A percentile compares a stretch with the other conserved stretches of the same genome.
These are phyloP conservation scores for Mucor piriformis DNA, from an alignment of 371 early-diverging fungal species.

Conservation along the genomic window DNA sequence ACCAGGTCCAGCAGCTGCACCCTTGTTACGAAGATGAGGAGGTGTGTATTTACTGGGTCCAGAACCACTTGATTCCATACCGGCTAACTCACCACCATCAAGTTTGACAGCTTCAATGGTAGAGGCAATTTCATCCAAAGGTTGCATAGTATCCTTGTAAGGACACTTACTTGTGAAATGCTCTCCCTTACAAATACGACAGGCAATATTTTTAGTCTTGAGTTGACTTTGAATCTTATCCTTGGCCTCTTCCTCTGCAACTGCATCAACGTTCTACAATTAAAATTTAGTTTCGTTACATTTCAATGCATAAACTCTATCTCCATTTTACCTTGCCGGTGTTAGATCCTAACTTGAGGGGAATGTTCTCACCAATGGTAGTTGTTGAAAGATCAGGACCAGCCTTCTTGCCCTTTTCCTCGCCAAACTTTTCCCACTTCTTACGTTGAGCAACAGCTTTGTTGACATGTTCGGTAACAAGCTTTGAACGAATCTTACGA, in stretches of 20 bases:
- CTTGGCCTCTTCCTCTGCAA: slow-evolving; percentile 61
- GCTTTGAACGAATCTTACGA: slow-evolving; percentile 77
- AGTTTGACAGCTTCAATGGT: slow-evolving; percentile 49
- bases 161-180: slow-evolving; percentile 98
- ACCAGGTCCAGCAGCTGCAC: slow-evolving; percentile 39
- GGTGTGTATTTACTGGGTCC: slow-evolving; percentile 80
- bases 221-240: slow-evolving; percentile 46
- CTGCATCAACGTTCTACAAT: slow-evolving; percentile 47
- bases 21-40: slow-evolving; percentile 75
- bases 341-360: slow-evolving; percentile 79
- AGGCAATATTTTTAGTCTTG: slow-evolving; percentile 85
- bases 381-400: slow-evolving; percentile 93
- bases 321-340: slow-evolving; percentile 44
- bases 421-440: slow-evolving; percentile 86
- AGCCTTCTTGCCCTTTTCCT: slow-evolving; percentile 68
- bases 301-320: too few species aligned
- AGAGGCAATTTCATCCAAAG: slow-evolving; percentile 62
- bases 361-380: slow-evolving; percentile 86
- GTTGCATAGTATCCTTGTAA: slow-evolving; percentile 92
- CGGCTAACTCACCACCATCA: slow-evolving; percentile 34
- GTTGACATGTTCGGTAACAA: slow-evolving; percentile 84
- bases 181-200: slow-evolving; percentile 96
- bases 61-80: slow-evolving; percentile 33
- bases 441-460: slow-evolving; percentile 90
- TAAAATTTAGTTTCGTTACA: not conserved